Percentiles rank a stretch among this genome's conserved stretches.
Conservation (phyloP, 768 basidiomycete genomes). For the Gloeopeniophorella convolvens region DNA sequence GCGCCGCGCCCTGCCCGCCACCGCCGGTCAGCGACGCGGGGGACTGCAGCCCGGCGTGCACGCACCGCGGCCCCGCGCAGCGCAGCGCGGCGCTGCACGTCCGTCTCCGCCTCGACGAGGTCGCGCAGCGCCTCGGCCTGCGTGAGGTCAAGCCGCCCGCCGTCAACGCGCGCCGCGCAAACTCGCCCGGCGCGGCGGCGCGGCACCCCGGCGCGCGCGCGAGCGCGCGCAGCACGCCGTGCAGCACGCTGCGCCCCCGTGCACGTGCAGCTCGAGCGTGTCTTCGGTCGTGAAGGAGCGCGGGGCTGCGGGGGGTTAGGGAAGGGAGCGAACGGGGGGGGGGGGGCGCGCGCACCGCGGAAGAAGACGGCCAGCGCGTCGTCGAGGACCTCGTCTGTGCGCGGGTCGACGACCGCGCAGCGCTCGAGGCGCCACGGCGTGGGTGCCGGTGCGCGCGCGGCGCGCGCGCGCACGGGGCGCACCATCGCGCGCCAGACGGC, state of each 20-base stretch:
- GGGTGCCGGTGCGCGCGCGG: slow-evolving; percentile 31
- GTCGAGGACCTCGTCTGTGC: slow-evolving; percentile 57
- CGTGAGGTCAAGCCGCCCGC: slow-evolving; percentile 77
- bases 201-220: slow-evolving; percentile 57
- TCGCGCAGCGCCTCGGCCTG: slow-evolving; percentile 87
- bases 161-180: slow-evolving; percentile 75
- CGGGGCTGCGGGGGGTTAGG: slow-evolving; percentile 41
- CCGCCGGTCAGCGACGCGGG: neutral
- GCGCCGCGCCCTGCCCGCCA: slow-evolving; percentile 62
- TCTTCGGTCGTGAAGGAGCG: slow-evolving; percentile 82
- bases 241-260: slow-evolving; percentile 81
- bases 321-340: neutral
- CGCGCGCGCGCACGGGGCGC: slow-evolving; percentile 25
- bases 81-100: slow-evolving; percentile 70
- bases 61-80: slow-evolving; percentile 61
- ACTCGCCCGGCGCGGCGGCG: slow-evolving; percentile 83
- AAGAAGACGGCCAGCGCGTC: slow-evolving; percentile 82
- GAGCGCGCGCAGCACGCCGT: slow-evolving; percentile 61
- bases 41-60: slow-evolving; percentile 18
- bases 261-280: slow-evolving; percentile 78
- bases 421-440: slow-evolving; percentile 64
- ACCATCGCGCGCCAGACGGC: slow-evolving; percentile 60
- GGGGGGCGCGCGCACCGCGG: slow-evolving; percentile 41
- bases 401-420: slow-evolving; percentile 61
- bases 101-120: slow-evolving; percentile 85